Conservation (phyloP, 106 monocot species). For the Acorus gramineus region DNA sequence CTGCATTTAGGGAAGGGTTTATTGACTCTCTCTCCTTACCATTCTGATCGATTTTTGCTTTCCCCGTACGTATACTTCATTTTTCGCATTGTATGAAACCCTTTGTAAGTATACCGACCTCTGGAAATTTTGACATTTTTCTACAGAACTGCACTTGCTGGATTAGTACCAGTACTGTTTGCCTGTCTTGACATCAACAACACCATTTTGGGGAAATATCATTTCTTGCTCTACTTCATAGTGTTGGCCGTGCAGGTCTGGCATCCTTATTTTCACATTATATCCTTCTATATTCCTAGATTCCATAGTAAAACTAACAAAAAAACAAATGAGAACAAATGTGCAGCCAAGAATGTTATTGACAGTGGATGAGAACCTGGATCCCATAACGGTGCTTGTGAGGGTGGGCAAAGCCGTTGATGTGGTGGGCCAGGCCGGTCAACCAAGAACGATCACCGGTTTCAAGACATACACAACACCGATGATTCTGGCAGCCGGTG, state of each 20-base stretch:
- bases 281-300: not conserved
- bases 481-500: conserved; percentile 90
- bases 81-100: not conserved
- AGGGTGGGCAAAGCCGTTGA: conserved; percentile 97
- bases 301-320: not conserved
- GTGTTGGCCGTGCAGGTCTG: conserved; percentile 88
- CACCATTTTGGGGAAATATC: conserved; percentile 80
- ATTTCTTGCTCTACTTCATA: conserved; percentile 87
- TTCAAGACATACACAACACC: conserved; percentile 96
- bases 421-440: conserved; percentile 90
- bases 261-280: not conserved
- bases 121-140: not conserved
- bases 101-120: not conserved
- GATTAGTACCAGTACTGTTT: conserved; percentile 63
- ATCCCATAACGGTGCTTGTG: conserved; percentile 74
- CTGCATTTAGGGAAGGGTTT: conserved; percentile 96
- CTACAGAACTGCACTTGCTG: conserved; percentile 78
- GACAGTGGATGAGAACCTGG: conserved; percentile 93
- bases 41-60: conserved; percentile 83
- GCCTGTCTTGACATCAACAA: conserved; percentile 93
- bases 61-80: conserved; percentile 55
- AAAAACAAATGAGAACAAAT: too few relatives aligned
- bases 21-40: conserved; percentile 88
- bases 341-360: conserved; percentile 93
- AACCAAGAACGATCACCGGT: conserved; percentile 90